Evolutionary conservation across 768 basidiomycete genomes (phyloP).

Genomic region (Russula vinacea): DNA sequence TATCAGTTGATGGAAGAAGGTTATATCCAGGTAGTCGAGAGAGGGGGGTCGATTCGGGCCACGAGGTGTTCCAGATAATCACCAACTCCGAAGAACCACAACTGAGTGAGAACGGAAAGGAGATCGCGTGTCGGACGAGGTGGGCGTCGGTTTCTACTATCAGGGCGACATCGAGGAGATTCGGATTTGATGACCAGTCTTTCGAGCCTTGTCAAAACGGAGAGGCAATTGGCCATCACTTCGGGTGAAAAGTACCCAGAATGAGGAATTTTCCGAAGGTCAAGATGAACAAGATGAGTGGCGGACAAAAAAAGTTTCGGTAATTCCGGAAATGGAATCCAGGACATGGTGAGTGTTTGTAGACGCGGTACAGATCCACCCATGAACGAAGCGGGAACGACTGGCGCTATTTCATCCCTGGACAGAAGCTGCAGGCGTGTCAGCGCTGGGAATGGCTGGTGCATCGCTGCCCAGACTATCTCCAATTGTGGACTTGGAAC

Average conservation of each 20-base stretch:
- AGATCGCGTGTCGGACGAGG: neutral
- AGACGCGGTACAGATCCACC: neutral
- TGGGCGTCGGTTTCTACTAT: neutral
- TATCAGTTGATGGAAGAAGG: neutral
- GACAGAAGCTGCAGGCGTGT: neutral
- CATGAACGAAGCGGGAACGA: neutral
- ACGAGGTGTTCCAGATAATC: neutral
- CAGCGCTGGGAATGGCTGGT: neutral
- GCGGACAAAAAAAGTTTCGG: neutral
- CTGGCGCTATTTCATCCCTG: too few relatives aligned
- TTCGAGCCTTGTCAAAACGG: neutral
- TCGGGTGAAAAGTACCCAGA: neutral
- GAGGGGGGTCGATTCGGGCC: neutral
- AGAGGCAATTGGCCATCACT: neutral
- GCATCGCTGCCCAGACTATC: neutral
- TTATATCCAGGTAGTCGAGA: neutral
- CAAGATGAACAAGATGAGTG: neutral
- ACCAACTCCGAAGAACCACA: neutral
- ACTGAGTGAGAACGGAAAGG: neutral
- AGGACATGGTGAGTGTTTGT: neutral
- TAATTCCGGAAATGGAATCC: neutral
- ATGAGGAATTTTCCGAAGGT: neutral
- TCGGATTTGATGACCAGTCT: neutral
- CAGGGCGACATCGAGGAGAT: neutral
- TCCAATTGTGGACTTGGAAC: neutral